Base-by-base conservation (phyloP, 768 basidiomycete genomes). In the Pulveroboletus sp. region DNA sequence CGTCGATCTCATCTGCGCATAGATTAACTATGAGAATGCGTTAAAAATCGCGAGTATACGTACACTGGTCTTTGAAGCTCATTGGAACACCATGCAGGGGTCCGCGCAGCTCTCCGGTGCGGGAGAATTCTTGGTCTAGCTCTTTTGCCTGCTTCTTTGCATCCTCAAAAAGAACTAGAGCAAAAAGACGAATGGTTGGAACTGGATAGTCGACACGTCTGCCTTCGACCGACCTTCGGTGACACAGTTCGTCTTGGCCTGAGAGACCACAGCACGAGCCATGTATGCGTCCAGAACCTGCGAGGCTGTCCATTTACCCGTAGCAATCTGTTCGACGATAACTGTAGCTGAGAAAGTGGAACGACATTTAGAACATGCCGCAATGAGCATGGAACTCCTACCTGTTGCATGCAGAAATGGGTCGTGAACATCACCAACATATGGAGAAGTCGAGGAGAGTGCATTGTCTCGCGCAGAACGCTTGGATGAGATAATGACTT, bases 41-140 rank as follows among this genome's bases (percentile, higher is more conserved):
- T 16, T 13, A 26, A n/a, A n/a, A 19, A 7, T 8, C 1, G 2
- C 19, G 16, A 23, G 5, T n/a, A 19, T 58, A 51, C 72, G 23
- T 52, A 85, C 84, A 84, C 63, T 78, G 78, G 59, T 93, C 90
- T 67, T 93, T 89, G 65, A 89, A 77, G 62, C 83, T 77, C 51
- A 88, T 79, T 6, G 90, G 91, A 30, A 93, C 80, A 34, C 90
- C 91, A 64, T 92, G 90, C 27, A 93, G 73, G 8, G 80, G 81
- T 0, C 89, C 90, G 19, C 74, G 78, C 42, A 87, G 55, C 51
- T 64, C 72, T 45, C 77, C 76, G 0, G 81, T 84, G 7, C 64
- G 55, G 2, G 76, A 71, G 62, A 83, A 87, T 49, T 89, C 82
- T 17, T 68, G 66, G 61, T 93, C 90, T 3, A 90, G 77, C n/a